Evolutionary conservation across 306 rosid species (phyloP), one percentile per base, ranked within the genome.

Genomic region (Myrica gale): DNA sequence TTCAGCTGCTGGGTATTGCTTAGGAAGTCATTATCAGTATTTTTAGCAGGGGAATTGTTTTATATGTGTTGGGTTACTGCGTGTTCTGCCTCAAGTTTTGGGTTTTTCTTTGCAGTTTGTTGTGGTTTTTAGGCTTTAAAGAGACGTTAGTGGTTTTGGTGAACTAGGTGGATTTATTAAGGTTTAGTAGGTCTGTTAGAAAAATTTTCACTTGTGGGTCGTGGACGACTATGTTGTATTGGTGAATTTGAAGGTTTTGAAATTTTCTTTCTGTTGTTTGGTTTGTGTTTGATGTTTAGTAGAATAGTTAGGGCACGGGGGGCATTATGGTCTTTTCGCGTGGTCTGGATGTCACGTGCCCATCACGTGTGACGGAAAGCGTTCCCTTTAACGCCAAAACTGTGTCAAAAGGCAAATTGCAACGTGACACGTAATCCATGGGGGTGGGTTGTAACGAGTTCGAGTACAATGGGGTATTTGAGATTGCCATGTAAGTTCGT

Each of bases 1-100:
- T 88, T 81, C 82, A 72, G 75, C 90, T 78, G 82, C 88, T 78
- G 87, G 89, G 88, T 84, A 62, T 79, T 83, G 82, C 80, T 84
- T 57, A 58, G 68, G 77, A 48, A 60, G 69, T 83, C 62, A 44
- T 74, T 76, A 39, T 74, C 68, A 17, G 68, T 52, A 26, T 67
- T 46, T 72, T 46, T 48, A 39, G 70, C 78, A 50, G 76, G 54
- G 9, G 77, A 81, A 75, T 68, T 85, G 71, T 11, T 51, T 73
- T 63, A 21, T 53, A 19, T 62, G 60, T 37, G 67, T 79, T 79
- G 65, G 82, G 75, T 77, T 78, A 45, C 81, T 69, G 72, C 79
- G 71, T 58, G 44, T 86, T 65, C 7, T 32, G 7, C 54, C 53
- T 53, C 62, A 56, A 79, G 41, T 75, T 76, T 32, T 20, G 20